Evolutionary conservation across 163 green algal genomes (phyloP).

Genomic region (Scenedesmus sp.): DNA sequence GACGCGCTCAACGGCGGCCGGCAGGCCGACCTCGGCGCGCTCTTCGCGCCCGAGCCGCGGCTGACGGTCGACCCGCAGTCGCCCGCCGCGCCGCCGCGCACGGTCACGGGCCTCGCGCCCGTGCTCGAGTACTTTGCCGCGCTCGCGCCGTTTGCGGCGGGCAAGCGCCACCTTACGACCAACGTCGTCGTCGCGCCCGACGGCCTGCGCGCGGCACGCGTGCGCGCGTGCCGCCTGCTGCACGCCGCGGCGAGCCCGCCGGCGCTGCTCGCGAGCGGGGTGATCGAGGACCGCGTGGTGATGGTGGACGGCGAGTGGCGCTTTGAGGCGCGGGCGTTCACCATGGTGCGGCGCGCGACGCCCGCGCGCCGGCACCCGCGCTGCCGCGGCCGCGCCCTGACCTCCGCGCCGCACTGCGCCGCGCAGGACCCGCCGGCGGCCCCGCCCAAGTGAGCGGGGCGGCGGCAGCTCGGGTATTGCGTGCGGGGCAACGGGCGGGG

Average conservation of each 20-base stretch:
- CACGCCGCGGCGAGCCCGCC: conserved; percentile 29
- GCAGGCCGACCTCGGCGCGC: conserved; percentile 16
- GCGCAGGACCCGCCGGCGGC: too few relatives aligned
- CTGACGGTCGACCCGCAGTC: conserved; percentile 7
- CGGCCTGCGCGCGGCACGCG: conserved; percentile 9
- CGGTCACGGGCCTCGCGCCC: background rate
- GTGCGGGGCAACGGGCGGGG: too few relatives aligned
- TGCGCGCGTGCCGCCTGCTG: conserved; percentile 44
- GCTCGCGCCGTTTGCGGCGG: background rate
- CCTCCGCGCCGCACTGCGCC: too few relatives aligned
- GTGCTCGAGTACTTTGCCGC: conserved; percentile 13
- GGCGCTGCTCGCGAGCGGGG: conserved; percentile 33
- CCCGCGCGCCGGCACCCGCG: background rate
- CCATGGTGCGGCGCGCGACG: conserved; percentile 40
- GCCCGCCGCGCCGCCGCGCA: background rate
- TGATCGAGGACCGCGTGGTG: conserved; percentile 46
- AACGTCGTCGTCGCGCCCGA: conserved; percentile 37
- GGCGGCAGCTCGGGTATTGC: too few relatives aligned
- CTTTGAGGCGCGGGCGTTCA: conserved; percentile 33
- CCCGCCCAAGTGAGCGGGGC: too few relatives aligned
- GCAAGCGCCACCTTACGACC: conserved; percentile 47
- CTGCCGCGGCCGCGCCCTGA: background rate
- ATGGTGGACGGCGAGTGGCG: conserved; percentile 36
- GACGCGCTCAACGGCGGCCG: conserved; percentile 21
- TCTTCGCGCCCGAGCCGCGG: conserved; percentile 6